Evolutionary conservation across 2,329 filamentous ascomycete species (phyloP), one percentile per base, ranked within the genome.

Genomic region (Monosporascus sp.): DNA sequence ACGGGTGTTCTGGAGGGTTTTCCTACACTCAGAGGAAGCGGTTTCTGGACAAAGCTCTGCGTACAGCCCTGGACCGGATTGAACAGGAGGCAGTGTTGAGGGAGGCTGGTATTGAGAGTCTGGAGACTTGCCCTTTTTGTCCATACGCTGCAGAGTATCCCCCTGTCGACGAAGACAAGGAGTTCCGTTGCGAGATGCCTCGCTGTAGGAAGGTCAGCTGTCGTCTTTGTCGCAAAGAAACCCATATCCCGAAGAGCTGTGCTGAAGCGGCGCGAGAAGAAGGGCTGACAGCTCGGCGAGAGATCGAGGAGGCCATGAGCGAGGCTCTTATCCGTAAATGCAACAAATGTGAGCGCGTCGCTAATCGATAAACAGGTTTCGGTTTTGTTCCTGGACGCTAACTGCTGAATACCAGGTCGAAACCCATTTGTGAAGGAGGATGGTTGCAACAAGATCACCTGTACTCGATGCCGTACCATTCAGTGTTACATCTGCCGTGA

Each of bases 371-470:
- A 31, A 19, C 14, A 8, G 20, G 7, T 27, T 19, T 19, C 7
- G 14, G 17, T 9, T 40, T n/a, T 41, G 14, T 37, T 48, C 5
- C 11, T 43, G 19, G 17, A 46, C 24, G 8, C 45, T 52, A 26
- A 35, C 46, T 26, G 9, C n/a, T 51, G 7, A 40, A 22, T 3
- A 11, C 24, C 48, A 79, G 77, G 88, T 70, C 74, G 78, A n/a
- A 81, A 83, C n/a, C 83, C 85, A 0, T 94, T 93, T 62, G 80
- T 95, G 67, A 96, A 95, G 65, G 80, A 86, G 37, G 68, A 74
- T 35, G 91, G 91, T 3, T 96, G 91, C 73, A 95, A 95, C 72
- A 92, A 92, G 70, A 89, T 96, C 81, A 78, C 69, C 0, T 96
- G 91, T 67, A 74, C 80, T 0, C 78, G 78, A n/a, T 85, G 82